These are phyloP conservation scores for Stentor roeselii DNA, from an alignment of 73 alveolate species.

Conservation along the genomic window DNA sequence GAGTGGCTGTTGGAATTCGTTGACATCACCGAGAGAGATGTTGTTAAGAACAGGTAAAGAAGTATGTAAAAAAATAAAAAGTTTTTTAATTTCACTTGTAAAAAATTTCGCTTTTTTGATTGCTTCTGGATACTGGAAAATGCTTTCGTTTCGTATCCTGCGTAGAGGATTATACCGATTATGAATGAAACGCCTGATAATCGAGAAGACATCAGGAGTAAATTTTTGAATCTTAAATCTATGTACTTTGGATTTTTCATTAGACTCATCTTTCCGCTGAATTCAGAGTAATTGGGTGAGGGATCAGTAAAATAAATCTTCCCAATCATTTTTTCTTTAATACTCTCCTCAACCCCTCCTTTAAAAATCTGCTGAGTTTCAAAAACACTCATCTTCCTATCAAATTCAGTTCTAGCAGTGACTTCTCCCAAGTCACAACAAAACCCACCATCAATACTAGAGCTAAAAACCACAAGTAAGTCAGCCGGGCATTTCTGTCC, in stretches of 20 bases:
- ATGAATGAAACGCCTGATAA: slow-evolving; percentile 65
- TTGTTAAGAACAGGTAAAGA: too few relatives aligned
- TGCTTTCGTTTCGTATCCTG: slow-evolving; percentile 76
- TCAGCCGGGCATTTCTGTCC: neutral
- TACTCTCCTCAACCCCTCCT: too few relatives aligned
- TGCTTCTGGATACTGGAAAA: slow-evolving; percentile 42
- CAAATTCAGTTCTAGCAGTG: too few relatives aligned
- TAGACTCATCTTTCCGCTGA: neutral
- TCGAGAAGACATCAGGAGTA: slow-evolving; percentile 28
- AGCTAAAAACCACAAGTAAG: neutral
- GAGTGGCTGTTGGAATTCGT: too few relatives aligned
- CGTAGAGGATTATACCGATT: slow-evolving; percentile 51
- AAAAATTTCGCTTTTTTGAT: too few relatives aligned
- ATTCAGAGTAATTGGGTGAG: neutral
- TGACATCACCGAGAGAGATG: too few relatives aligned
- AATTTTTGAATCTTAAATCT: slow-evolving; percentile 8
- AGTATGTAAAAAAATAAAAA: too few relatives aligned
- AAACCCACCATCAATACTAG: neutral
- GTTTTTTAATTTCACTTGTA: too few relatives aligned
- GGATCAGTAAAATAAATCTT: neutral
- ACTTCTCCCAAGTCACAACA: too few relatives aligned
- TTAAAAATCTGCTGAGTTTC: too few relatives aligned
- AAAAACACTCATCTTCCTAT: too few relatives aligned
- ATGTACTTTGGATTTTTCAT: slow-evolving; percentile 10
- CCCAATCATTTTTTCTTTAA: too few relatives aligned